Base-by-base conservation (phyloP, 2,329 filamentous ascomycete species). In the Nothophaeocryptopus gaeumannii region DNA sequence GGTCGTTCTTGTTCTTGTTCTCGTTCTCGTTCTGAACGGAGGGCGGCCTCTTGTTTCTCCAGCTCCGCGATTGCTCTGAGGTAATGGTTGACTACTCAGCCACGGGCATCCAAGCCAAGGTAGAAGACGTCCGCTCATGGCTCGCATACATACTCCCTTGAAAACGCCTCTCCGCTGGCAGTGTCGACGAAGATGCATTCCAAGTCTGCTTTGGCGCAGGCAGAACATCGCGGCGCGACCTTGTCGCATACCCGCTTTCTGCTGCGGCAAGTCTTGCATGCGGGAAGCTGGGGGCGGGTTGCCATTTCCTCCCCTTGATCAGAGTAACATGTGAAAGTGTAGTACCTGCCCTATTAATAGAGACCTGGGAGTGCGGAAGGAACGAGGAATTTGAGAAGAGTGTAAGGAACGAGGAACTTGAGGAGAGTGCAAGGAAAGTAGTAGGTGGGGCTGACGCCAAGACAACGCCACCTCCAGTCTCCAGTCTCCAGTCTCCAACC, bases 161-260 rank as follows among this genome's bases (percentile, higher is more conserved):
- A 51, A n/a, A 56, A 56, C 13, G 45, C 39, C 31, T 58, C 48
- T 11, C 47, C 41, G 10, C 50, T 54, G 3, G 42, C 32, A 1
- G 31, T 45, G 30, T 58, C 55, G 12, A 54, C 32, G 26, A 58
- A 56, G 38, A 49, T 32, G 38, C 55, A 58, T 12, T 52, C 47
- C 8, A 40, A 13, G 8, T 49, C 35, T 12, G 55, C 43, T 31
- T 55, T 51, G 36, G 32, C 15, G 39, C 55, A 58, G 0, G 39
- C 44, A 7, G 47, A 39, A 16, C 55, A 58, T 48, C 46, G 55
- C 2, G 53, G 55, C 5, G 43, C 41, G 11, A 41, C 50, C 30
- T 56, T 55, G 12, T 47, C 49, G 44, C 55, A 52, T 13, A 20
- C 32, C 12, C 41, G 44, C 38, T 52, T 55, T 5, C 46, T 15